Evolutionary conservation across 345 rosid genomes (phyloP), one percentile per base, ranked within the genome.

Genomic region (Citrus cavaleriei): DNA sequence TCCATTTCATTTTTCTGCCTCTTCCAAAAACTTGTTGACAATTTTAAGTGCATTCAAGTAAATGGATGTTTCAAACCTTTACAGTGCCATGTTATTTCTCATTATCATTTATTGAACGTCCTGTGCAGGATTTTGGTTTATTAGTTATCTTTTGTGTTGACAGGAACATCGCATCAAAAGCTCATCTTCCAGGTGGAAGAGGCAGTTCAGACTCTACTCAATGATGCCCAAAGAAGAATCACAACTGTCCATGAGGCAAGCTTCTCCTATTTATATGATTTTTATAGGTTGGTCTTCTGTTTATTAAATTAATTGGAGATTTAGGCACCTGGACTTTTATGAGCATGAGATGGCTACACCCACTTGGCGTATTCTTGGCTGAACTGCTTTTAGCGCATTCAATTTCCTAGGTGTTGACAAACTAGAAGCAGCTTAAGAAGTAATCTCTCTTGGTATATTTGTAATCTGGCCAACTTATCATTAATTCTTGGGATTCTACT

Each of bases 151-250:
- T 76, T 38, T 80, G 38, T 70, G 76, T 73, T 46, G 51, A 58
- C 95, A 97, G 99, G 84, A 86, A 85, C 88, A 40, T 83, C 92
- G 25, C 93, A 93, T 84, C 89, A 87, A 79, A 94, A 89, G 82
- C 92, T 93, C 77, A 77, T 93, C 28, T 72, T 82, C 73, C 85
- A 94, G 61, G 89, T 78, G 68, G 95, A 93, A 89, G 92, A 91
- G 86, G 86, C 88, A 32, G 85, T 90, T 19, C 83, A 87, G 84
- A 86, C 78, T 70, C 88, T 87, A 73, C 87, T 97, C 75, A 85
- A 76, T 38, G 85, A 87, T 73, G 98, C 98, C 62, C 84, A 86
- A 58, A 90, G 87, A 73, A 89, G 91, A 83, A 86, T 93, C 59
- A 68, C 81, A 37, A 84, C 89, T 10, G 91, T 93, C 74, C 85